Conservation (phyloP, 345 rosid genomes). For the Eucalyptus dawsonii region DNA sequence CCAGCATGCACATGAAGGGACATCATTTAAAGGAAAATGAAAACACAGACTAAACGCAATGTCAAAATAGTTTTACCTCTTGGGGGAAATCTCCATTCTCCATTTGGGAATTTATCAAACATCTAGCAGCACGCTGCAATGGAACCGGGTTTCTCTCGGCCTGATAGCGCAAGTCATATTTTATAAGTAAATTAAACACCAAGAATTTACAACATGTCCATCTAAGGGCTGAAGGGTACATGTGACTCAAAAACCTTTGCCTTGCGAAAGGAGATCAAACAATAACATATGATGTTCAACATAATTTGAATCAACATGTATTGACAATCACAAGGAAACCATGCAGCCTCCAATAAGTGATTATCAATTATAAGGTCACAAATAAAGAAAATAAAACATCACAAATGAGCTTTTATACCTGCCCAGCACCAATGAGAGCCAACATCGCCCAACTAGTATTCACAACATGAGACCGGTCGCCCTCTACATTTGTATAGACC, state of each 20-base stretch:
- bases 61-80: neutral
- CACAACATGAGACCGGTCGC: conserved; percentile 18
- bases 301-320: neutral
- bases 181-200: neutral
- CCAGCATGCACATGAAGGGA: neutral
- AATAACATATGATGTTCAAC: neutral
- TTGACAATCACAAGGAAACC: neutral
- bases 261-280: neutral
- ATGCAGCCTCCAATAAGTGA: neutral
- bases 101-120: conserved; percentile 7
- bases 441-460: conserved; percentile 39
- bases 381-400: neutral
- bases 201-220: neutral
- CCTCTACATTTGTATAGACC: conserved; percentile 27
- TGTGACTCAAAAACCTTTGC: neutral
- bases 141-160: conserved; percentile 1
- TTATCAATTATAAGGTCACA: neutral
- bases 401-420: conserved; percentile 7
- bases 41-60: neutral
- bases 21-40: neutral
- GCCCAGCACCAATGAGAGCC: conserved; percentile 40
- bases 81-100: conserved; percentile 14
- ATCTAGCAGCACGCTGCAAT: conserved; percentile 5
- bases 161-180: neutral
- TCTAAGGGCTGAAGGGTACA: neutral